Conservation (phyloP, 176 grass and related monocot genomes). For the Urochloa ruziziensis region DNA sequence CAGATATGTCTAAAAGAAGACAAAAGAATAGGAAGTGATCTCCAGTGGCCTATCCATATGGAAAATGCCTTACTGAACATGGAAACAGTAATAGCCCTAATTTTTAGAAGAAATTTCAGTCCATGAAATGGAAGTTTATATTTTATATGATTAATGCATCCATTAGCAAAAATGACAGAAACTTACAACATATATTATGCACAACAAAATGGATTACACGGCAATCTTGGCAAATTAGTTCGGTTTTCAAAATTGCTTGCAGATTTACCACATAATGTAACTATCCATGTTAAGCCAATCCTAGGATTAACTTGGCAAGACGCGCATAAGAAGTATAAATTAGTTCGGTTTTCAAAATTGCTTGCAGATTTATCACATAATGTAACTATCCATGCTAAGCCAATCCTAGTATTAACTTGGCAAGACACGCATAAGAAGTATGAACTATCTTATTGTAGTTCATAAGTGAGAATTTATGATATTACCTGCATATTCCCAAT, state of each 20-base stretch:
- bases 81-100: not conserved
- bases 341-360: not conserved
- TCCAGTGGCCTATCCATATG: not conserved
- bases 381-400: not conserved
- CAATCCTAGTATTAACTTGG: not conserved
- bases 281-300: too few species aligned
- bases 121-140: not conserved
- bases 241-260: too few species aligned
- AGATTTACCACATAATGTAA: too few species aligned
- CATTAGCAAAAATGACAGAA: not conserved
- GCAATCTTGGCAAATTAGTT: not conserved
- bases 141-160: not conserved
- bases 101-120: conserved; percentile 7
- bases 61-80: conserved; percentile 3
- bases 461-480: not conserved
- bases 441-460: not conserved
- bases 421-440: not conserved
- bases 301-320: too few species aligned
- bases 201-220: not conserved
- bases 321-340: too few species aligned
- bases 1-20: conserved; percentile 67
- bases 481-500: conserved; percentile 93
- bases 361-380: not conserved
- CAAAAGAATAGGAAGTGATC: not conserved
- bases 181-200: not conserved